Conservation (phyloP, 305 asterid species). For the Fraxinus greggii region DNA sequence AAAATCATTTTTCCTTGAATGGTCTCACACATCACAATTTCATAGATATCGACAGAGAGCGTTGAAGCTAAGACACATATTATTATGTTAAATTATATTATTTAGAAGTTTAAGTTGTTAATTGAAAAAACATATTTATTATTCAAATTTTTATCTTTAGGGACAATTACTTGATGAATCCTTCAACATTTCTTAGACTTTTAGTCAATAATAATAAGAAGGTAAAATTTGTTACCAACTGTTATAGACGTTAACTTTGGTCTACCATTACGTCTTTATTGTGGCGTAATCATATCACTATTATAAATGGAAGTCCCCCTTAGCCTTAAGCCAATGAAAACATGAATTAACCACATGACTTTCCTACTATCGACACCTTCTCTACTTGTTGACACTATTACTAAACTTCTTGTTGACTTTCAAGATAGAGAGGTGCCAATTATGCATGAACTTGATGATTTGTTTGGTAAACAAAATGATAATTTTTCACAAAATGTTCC, state of each 20-base stretch:
- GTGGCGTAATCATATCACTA: background rate
- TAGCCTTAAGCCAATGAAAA: background rate
- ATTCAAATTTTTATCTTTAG: background rate
- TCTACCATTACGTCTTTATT: background rate
- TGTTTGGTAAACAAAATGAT: constrained; percentile 47
- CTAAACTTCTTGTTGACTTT: background rate
- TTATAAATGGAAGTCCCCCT: background rate
- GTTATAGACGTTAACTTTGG: background rate
- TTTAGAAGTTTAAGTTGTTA: background rate
- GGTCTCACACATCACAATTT: background rate
- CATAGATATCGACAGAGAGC: background rate
- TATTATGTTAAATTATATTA: background rate
- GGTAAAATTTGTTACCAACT: background rate
- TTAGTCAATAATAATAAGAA: background rate
- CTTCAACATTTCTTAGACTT: background rate
- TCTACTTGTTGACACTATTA: background rate
- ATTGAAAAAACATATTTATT: background rate
- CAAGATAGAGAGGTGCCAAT: constrained; percentile 14
- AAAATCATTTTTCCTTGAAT: background rate
- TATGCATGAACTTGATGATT: constrained; percentile 20
- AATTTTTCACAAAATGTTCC: constrained; percentile 29
- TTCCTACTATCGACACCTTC: background rate
- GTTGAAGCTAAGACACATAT: background rate
- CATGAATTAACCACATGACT: background rate
- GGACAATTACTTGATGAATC: background rate